Evolutionary conservation across 2,329 filamentous ascomycete genomes (phyloP).

Genomic region (Verticillium longisporum): DNA sequence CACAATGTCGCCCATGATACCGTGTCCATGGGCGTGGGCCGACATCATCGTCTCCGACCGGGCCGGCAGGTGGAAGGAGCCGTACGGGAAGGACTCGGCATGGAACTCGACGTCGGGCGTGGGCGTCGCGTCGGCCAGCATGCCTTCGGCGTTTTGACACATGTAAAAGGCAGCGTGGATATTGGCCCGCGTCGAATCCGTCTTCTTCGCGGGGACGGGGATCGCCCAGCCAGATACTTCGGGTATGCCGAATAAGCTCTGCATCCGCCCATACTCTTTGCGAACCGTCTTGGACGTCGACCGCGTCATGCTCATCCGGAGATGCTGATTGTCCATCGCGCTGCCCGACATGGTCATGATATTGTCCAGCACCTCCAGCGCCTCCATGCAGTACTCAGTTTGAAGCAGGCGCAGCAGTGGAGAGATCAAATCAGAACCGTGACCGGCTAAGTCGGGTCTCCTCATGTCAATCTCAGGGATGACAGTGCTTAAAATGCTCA

Average conservation of each 20-base stretch:
- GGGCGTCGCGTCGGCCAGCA: constrained; percentile 51
- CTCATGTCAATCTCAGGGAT: constrained; percentile 92
- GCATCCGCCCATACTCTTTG: constrained; percentile 91
- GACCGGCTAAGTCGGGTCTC: constrained; percentile 78
- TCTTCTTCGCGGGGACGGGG: constrained; percentile 84
- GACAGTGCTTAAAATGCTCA: constrained; percentile 79
- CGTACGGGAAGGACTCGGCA: constrained; percentile 77
- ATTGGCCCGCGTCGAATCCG: constrained; percentile 77
- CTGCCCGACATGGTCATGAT: constrained; percentile 92
- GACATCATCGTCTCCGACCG: constrained; percentile 90
- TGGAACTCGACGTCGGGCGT: constrained; percentile 92
- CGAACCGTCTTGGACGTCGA: constrained; percentile 77
- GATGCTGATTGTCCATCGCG: constrained; percentile 86
- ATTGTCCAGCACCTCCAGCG: constrained; percentile 83
- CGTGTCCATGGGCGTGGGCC: constrained; percentile 67
- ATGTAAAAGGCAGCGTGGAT: constrained; percentile 96
- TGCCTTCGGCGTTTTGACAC: constrained; percentile 63
- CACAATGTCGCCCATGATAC: constrained; percentile 76
- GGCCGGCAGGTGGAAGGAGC: constrained; percentile 66
- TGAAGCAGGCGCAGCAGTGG: constrained; percentile 83
- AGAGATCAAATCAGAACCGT: constrained; percentile 92
- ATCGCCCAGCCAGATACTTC: constrained; percentile 96
- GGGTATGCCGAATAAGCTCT: constrained; percentile 93
- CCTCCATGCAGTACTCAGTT: constrained; percentile 89
- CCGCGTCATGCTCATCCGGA: constrained; percentile 97